These are phyloP conservation scores for Clavariopsis aquatica DNA, from an alignment of 495 filamentous ascomycete species.

Conservation along the genomic window DNA sequence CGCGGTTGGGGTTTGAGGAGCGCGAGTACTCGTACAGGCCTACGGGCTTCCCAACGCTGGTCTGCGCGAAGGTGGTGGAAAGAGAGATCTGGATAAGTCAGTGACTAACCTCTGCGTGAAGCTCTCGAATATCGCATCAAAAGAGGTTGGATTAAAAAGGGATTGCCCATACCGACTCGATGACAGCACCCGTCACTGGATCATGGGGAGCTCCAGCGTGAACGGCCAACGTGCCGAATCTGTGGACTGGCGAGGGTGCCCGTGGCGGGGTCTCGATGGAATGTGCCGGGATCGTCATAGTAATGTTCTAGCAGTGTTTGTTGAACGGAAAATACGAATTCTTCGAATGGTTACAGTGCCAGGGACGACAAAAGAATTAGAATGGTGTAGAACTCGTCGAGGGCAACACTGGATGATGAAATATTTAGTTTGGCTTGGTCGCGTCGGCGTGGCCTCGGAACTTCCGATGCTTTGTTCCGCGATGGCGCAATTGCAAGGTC, in stretches of 20 bases:
- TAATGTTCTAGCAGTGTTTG: constrained; percentile 19
- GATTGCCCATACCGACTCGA: constrained; percentile 64
- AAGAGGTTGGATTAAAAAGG: neutral
- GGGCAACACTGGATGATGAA: neutral
- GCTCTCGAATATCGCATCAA: neutral
- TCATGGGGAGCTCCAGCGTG: constrained; percentile 91
- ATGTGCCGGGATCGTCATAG: constrained; percentile 47
- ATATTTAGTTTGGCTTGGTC: constrained; percentile 3
- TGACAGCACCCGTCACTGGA: constrained; percentile 88
- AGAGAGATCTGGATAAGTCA: constrained; percentile 71
- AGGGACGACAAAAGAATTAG: no score
- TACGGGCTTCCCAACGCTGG: constrained; percentile 77
- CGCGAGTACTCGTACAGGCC: constrained; percentile 88
- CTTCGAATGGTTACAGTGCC: neutral
- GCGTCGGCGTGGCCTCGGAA: neutral
- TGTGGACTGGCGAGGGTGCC: constrained; percentile 60
- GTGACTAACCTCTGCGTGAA: neutral
- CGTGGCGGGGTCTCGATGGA: constrained; percentile 61
- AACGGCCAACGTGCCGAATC: constrained; percentile 90
- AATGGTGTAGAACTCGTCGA: neutral
- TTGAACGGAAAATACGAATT: no score
- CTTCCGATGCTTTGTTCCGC: constrained; percentile 3
- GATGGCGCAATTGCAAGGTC: constrained; percentile 23
- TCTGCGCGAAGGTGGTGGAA: constrained; percentile 91
- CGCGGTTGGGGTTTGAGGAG: constrained; percentile 88